These are phyloP conservation scores for Dittrichia graveolens DNA, from an alignment of 129 eudicot genomes.

Conservation along the genomic window DNA sequence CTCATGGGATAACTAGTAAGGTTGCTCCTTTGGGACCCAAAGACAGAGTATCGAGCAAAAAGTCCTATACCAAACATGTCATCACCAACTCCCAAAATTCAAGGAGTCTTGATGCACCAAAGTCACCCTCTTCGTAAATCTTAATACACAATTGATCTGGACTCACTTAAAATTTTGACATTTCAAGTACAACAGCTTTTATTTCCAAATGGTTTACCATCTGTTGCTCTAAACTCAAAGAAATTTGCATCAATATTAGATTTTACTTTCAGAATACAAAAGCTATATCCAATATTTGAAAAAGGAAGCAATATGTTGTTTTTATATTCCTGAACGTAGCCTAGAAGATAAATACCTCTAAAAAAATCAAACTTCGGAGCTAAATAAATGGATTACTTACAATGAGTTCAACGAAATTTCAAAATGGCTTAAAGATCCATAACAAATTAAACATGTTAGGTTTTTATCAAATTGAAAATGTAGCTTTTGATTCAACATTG, in stretches of 20 bases:
- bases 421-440: neutral
- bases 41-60: neutral
- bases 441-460: neutral
- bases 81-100: too few relatives aligned
- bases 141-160: too few relatives aligned
- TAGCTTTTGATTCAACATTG: constrained; percentile 21
- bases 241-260: neutral
- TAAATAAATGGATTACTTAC: neutral
- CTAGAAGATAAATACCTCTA: neutral
- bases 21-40: constrained; percentile 11
- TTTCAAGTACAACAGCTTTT: neutral
- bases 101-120: too few relatives aligned
- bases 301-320: neutral
- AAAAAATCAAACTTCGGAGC: neutral
- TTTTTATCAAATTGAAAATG: constrained; percentile 13
- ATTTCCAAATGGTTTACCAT: neutral
- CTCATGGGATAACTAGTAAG: constrained; percentile 2
- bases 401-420: neutral
- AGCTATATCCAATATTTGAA: neutral
- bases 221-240: neutral
- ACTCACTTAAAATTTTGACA: neutral
- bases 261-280: neutral
- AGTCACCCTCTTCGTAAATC: too few relatives aligned
- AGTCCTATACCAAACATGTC: too few relatives aligned
- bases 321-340: constrained; percentile 10